Conservation (phyloP, 805 yeast genomes). For the Komagataella phaffii region DNA sequence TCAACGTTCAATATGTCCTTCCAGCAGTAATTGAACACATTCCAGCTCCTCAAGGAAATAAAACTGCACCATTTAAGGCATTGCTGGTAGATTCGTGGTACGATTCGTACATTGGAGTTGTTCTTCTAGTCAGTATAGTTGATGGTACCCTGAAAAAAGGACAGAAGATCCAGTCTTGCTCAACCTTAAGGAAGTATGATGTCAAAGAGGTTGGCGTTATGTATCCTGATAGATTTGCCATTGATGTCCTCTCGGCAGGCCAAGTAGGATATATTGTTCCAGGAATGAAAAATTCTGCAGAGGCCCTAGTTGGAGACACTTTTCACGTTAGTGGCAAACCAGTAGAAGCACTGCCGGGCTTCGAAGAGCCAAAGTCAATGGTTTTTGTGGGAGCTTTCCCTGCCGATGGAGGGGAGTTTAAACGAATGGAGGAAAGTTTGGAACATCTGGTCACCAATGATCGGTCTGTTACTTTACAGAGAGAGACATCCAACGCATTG, state of each 20-base stretch:
- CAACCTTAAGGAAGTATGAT: conserved; percentile 65
- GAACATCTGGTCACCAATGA: conserved; percentile 84
- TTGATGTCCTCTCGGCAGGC: conserved; percentile 62
- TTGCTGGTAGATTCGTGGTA: conserved; percentile 97
- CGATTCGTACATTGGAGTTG: conserved; percentile 85
- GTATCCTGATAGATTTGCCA: conserved; percentile 77
- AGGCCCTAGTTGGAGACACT: conserved; percentile 89
- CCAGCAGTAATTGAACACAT: conserved; percentile 74
- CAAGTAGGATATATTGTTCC: conserved; percentile 94
- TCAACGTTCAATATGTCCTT: conserved; percentile 62
- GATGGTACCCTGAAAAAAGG: conserved; percentile 75
- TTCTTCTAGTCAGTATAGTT: conserved; percentile 68
- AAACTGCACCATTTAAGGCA: conserved; percentile 44
- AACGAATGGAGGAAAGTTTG: conserved; percentile 78
- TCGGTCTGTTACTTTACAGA: conserved; percentile 76
- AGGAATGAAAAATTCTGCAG: conserved; percentile 80
- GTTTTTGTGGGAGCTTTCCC: conserved; percentile 98
- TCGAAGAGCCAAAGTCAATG: conserved; percentile 96
- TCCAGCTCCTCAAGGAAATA: conserved; percentile 62
- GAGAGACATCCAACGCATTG: conserved; percentile 85
- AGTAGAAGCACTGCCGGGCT: conserved; percentile 80
- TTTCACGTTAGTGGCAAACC: conserved; percentile 45
- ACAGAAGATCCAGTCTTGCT: conserved; percentile 63
- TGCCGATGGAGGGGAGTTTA: conserved; percentile 86
- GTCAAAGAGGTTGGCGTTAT: conserved; percentile 89